Base-by-base conservation (phyloP, 257 asterid species). In the Lithospermum erythrorhizon region DNA sequence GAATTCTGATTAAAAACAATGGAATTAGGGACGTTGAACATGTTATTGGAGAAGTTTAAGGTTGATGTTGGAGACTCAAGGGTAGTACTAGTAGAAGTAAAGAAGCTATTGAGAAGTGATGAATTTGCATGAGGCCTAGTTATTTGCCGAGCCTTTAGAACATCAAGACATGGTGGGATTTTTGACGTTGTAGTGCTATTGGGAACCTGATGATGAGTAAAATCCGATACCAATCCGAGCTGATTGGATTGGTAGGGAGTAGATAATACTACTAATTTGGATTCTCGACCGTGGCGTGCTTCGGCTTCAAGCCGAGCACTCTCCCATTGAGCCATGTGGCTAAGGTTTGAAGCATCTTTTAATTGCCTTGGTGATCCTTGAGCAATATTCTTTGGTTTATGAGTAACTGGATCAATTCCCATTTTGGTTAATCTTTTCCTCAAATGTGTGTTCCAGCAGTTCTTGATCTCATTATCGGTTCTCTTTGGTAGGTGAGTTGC, bases 311-410 rank as follows among this genome's bases (percentile, higher is more conserved):
- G 75, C 20, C 77, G 24, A 57, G 80, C 77, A 53, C 62, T 72
- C 51, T 75, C 80, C 77, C 80, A 75, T 16, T 75, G 76, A 29
- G 75, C 80, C 67, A 71, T 68, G 21, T 75, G 80, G 63, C 70
- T 61, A 21, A 71, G 72, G 20, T 71, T 71, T 20, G 71, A 72
- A 9, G 70, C 69, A 35, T 68, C 61, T 27, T 71, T 71, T 5
- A 59, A 57, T 52, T 21, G 61, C 30, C 47, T 2, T 32, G 45
- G 45, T 2, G 69, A 61, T n/a, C 53, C 57, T 10, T 58, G 62
- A 18, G 45, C 20, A 20, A 52, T 57, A n/a, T 17, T 54, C 20
- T 67, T 63, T 23, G 71, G 76, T 47, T 64, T 75, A 14, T 75
- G 76, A 16, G 76, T 75, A 59, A 63, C 32, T 2, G 77, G 77